phyloP scores from a whole-genome alignment of 1,139 yeast species.

The Geotrichum fermentans region DNA sequence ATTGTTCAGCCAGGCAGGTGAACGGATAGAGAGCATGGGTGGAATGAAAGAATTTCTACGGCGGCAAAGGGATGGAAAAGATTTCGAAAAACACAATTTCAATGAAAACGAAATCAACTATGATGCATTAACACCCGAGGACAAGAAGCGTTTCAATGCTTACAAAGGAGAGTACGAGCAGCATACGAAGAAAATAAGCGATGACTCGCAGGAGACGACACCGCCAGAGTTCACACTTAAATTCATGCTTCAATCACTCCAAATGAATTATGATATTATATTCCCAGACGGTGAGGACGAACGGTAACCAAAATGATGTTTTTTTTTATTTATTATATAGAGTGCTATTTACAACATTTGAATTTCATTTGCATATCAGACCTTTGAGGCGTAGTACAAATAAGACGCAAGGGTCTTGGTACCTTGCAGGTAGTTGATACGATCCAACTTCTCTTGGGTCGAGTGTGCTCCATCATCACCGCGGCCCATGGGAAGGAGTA shows the following conservation, averaged over 20 bases:
- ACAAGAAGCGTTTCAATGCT: slow-evolving; percentile 27
- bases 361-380: slow-evolving; percentile 1
- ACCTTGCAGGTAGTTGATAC: slow-evolving; percentile 86
- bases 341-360: background rate
- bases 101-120: slow-evolving; percentile 37
- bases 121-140: slow-evolving; percentile 35
- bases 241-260: slow-evolving; percentile 41
- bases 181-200: slow-evolving; percentile 29
- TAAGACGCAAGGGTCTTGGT: slow-evolving; percentile 91
- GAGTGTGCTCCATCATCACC: slow-evolving; percentile 99
- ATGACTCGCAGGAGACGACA: slow-evolving; percentile 30
- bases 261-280: slow-evolving; percentile 41
- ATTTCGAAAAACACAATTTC: slow-evolving; percentile 21
- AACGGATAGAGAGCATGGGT: slow-evolving; percentile 43
- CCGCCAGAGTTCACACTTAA: slow-evolving; percentile 42
- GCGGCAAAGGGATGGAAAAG: slow-evolving; percentile 34
- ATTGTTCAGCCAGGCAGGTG: slow-evolving; percentile 41
- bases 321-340: background rate
- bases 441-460: slow-evolving; percentile 87
- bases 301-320: background rate
- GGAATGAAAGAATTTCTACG: slow-evolving; percentile 43
- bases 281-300: slow-evolving; percentile 30
- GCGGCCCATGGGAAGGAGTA: slow-evolving; percentile 93
- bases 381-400: slow-evolving; percentile 68
- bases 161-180: slow-evolving; percentile 30